phyloP scores from a whole-genome alignment of 257 asterid species.

The Jaltomata sinuosa region DNA sequence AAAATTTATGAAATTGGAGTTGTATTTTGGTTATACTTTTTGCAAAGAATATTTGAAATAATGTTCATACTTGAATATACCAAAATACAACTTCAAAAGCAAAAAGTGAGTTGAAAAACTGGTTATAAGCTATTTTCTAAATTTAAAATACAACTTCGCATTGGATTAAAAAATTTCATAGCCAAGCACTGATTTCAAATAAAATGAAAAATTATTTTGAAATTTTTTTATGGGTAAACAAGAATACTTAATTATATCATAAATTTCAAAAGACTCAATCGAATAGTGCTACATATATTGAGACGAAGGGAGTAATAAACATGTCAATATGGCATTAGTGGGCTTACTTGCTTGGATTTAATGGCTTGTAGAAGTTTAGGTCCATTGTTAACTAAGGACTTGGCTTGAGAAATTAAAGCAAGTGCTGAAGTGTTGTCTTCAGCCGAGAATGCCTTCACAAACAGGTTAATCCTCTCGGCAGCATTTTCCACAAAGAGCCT shows the following conservation, averaged over 20 bases:
- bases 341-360: conserved; percentile 61
- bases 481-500: conserved; percentile 49
- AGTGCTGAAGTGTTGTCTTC: conserved; percentile 37
- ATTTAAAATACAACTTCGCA: too few relatives aligned
- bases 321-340: background rate
- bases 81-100: too few relatives aligned
- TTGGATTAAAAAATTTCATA: too few relatives aligned
- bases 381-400: conserved; percentile 30
- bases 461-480: conserved; percentile 45
- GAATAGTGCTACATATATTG: background rate
- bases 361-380: conserved; percentile 45
- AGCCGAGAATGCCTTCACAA: conserved; percentile 52
- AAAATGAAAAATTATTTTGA: too few relatives aligned
- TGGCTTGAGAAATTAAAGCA: conserved; percentile 49
- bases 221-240: too few relatives aligned
- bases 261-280: background rate
- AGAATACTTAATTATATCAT: background rate
- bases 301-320: background rate
- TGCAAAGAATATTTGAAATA: too few relatives aligned
- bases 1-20: too few relatives aligned
- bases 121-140: too few relatives aligned
- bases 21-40: too few relatives aligned
- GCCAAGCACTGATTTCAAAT: too few relatives aligned
- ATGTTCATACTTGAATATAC: too few relatives aligned
- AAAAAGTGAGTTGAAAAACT: too few relatives aligned